Conservation (phyloP, 2,329 filamentous ascomycete genomes). For the Ceratocystis papillata region DNA sequence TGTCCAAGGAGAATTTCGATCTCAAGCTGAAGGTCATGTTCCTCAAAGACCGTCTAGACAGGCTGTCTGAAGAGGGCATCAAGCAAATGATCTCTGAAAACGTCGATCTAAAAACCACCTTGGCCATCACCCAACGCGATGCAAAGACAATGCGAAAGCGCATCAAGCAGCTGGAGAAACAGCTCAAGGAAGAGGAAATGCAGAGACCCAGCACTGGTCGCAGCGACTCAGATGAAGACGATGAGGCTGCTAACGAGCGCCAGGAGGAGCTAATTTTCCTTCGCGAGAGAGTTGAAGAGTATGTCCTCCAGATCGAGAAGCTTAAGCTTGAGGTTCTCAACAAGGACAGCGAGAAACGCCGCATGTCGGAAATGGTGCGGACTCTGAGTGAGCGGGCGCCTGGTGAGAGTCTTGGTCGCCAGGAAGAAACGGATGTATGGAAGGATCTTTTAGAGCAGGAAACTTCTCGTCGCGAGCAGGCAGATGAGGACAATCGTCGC, state of each 20-base stretch:
- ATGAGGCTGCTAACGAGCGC: slow-evolving; percentile 54
- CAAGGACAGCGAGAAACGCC: slow-evolving; percentile 75
- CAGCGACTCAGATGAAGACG: slow-evolving; percentile 49
- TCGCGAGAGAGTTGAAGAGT: slow-evolving; percentile 74
- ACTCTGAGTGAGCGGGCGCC: slow-evolving; percentile 41
- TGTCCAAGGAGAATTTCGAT: slow-evolving; percentile 97
- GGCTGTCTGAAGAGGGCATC: slow-evolving; percentile 87
- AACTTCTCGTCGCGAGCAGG: slow-evolving; percentile 75
- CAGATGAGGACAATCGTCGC: slow-evolving; percentile 76
- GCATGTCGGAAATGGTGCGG: slow-evolving; percentile 68
- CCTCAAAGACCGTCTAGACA: slow-evolving; percentile 82
- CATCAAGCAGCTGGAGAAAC: slow-evolving; percentile 77
- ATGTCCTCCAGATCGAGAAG: slow-evolving; percentile 71
- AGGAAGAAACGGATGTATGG: slow-evolving; percentile 72
- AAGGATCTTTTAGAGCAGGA: slow-evolving; percentile 91
- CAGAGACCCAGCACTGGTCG: slow-evolving; percentile 50
- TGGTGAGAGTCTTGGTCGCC: slow-evolving; percentile 41
- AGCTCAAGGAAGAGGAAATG: slow-evolving; percentile 52
- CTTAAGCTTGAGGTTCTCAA: slow-evolving; percentile 65
- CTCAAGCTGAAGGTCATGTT: slow-evolving; percentile 97
- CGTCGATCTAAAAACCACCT: slow-evolving; percentile 82
- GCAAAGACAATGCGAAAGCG: slow-evolving; percentile 72
- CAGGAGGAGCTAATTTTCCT: slow-evolving; percentile 81
- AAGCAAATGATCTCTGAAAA: slow-evolving; percentile 98
- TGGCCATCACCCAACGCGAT: slow-evolving; percentile 81